Evolutionary conservation across 1,284 basidiomycete species (phyloP).

Genomic region (Leccinum solheimii): DNA sequence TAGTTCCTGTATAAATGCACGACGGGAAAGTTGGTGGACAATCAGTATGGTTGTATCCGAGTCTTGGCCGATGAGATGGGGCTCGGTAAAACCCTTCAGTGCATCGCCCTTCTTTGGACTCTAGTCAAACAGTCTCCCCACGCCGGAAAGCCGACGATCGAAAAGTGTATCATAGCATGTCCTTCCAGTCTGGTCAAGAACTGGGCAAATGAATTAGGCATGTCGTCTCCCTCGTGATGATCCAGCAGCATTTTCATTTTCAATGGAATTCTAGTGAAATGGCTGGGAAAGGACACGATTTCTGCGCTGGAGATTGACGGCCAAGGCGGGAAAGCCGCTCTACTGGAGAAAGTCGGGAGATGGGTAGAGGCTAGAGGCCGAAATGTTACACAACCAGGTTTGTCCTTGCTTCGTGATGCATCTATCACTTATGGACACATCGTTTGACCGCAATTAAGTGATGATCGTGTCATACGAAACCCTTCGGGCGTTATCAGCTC

Average conservation of each 20-base stretch:
- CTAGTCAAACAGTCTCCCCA: conserved; percentile 95
- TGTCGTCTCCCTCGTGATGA: conserved; percentile 22
- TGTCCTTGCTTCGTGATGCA: conserved; percentile 19
- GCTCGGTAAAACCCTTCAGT: conserved; percentile 94
- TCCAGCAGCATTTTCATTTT: neutral
- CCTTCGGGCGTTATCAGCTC: conserved; percentile 76
- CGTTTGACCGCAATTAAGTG: conserved; percentile 50
- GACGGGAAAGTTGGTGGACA: conserved; percentile 89
- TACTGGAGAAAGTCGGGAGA: conserved; percentile 75
- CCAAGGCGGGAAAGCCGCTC: conserved; percentile 81
- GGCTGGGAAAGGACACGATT: conserved; percentile 86
- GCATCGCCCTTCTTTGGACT: conserved; percentile 96
- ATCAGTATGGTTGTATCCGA: conserved; percentile 93
- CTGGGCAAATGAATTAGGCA: conserved; percentile 97
- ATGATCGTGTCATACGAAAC: conserved; percentile 99
- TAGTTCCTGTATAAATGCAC: conserved; percentile 95
- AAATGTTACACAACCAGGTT: conserved; percentile 88
- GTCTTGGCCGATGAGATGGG: conserved; percentile 97
- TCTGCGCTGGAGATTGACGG: conserved; percentile 86
- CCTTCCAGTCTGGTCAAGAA: conserved; percentile 97
- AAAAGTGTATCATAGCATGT: conserved; percentile 98
- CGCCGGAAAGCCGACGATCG: conserved; percentile 81
- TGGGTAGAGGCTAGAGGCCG: conserved; percentile 88
- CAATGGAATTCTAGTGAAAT: conserved; percentile 65
- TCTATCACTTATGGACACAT: neutral